Percentiles rank a stretch among this genome's conserved stretches.
Evolutionary conservation across 2,329 filamentous ascomycete species (phyloP).

Genomic region (Seiridium cupressi): DNA sequence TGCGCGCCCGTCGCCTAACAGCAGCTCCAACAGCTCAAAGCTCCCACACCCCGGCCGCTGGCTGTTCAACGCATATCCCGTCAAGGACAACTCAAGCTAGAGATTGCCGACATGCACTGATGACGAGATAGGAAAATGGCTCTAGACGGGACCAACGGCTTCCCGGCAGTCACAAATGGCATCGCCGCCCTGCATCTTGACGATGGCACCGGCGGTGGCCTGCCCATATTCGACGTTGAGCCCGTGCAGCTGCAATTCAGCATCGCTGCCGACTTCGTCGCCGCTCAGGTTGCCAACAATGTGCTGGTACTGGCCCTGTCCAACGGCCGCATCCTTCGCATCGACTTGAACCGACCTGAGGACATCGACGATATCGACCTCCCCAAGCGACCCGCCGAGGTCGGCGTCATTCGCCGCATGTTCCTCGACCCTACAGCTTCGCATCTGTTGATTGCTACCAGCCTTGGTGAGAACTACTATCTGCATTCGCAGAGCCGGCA

Average conservation of each 20-base stretch:
- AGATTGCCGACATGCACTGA: slow-evolving; percentile 4
- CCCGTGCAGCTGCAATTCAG: slow-evolving; percentile 91
- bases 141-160: slow-evolving; percentile 12
- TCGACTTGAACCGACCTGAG: slow-evolving; percentile 88
- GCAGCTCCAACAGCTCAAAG: slow-evolving; percentile 3
- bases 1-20: background rate
- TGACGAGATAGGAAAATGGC: slow-evolving; percentile 9
- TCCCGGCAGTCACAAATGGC: slow-evolving; percentile 33
- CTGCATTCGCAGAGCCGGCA: slow-evolving; percentile 92
- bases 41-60: background rate
- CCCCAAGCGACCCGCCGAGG: slow-evolving; percentile 86
- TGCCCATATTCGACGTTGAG: slow-evolving; percentile 94
- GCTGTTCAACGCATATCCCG: background rate
- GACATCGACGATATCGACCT: slow-evolving; percentile 99
- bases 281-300: slow-evolving; percentile 96
- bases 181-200: slow-evolving; percentile 52
- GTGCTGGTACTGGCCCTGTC: slow-evolving; percentile 89
- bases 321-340: slow-evolving; percentile 87
- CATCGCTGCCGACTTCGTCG: slow-evolving; percentile 92
- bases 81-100: background rate
- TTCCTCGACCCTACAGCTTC: slow-evolving; percentile 97
- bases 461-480: slow-evolving; percentile 94
- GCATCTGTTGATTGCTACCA: slow-evolving; percentile 88
- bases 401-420: slow-evolving; percentile 90
- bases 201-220: slow-evolving; percentile 57